Base-by-base conservation (phyloP, 2,329 filamentous ascomycete genomes). In the Ascochyta lentis region DNA sequence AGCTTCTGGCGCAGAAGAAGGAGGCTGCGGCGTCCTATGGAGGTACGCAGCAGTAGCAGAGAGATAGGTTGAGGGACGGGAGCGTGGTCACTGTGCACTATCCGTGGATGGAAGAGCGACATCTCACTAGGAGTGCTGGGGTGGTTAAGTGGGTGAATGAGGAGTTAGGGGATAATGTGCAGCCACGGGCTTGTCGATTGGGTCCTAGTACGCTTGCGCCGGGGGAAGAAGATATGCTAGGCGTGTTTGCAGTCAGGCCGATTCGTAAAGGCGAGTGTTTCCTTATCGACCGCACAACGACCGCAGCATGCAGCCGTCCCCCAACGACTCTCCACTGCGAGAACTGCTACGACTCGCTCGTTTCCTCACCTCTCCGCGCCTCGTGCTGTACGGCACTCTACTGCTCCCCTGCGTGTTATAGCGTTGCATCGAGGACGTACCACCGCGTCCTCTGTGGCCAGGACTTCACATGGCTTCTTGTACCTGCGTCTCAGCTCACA, bases 371-470 rank as follows among this genome's bases (percentile, higher is more conserved):
- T 13, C 42, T 58, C 41, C 65, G 60, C 34, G 44, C 47, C 4
- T 58, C 62, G 35, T 74, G 71, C 44, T 59, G 56, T 23, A 31
- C 48, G 4, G 44, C 49, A 3, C 40, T 44, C 15, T 73, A 68
- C 51, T 74, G 71, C 53, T 66, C 63, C n/a, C 29, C 54, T 16
- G 41, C 15, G 8, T 74, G 71, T 53, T 64, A 62, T 15, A 46
- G 61, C 15, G 46, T 60, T 10, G 72, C 70, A 3, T 35, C 66
- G 23, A 29, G 51, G 3, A 67, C 61, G 7, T 73, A 68, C 47
- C 70, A 75, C 40, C 43, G 43, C 19, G 51, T 63, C 12, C 37
- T 71, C 4, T 74, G 72, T 45, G 63, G 66, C 3, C 70, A 66
- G 53, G 63, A 71, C 53, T 65, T 74, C 49, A 40, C 45, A 4